Base-by-base conservation (phyloP, 2,329 filamentous ascomycete species). In the Venturia nashicola region DNA sequence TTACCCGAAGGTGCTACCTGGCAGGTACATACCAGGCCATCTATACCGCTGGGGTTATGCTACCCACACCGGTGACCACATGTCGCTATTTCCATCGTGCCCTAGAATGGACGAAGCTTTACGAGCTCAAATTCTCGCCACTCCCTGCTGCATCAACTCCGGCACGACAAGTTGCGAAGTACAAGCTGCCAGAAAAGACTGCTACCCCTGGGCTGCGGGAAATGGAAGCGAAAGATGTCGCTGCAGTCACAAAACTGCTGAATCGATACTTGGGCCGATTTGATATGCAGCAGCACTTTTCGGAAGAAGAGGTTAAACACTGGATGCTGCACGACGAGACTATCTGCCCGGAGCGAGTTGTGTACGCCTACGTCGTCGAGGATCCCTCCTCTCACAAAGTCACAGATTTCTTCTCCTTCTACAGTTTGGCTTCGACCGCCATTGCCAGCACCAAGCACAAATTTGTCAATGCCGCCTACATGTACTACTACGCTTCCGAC, bases 391-490 rank as follows among this genome's bases (percentile, higher is more conserved):
- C 87, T 61, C 83, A 89, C 67, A 91, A 91, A 70, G 90, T 99
- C 71, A 97, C 91, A 44, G 94, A 99, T 76, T 97, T 96, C 78
- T 88, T 97, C 78, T 97, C 91, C 44, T 99, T 97, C 78, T 99
- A 97, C 80, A 87, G 86, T 72, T 87, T 99, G 42, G 91, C 96
- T 74, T 96, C 91, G 18, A 94, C 91, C 1, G 89, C 97, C 65
- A 95, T 99, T 70, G 86, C 88, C 69, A 86, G 91, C 72, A 79
- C 84, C 7, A 89, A 89, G 73, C 88, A 96, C 77, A 83, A 85
- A 65, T 84, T 86, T 65, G 86, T 99, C 71, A 88, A 87, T 68
- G 94, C 93, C 3, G 94, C 94, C 39, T 99, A 99, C 76, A 83
- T 97, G 64, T 99, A 93, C 79, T 99, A 99, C 81, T 99, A 99